Evolutionary conservation across 352 stramenopile genomes (phyloP), one percentile per base, ranked within the genome.

Genomic region (Blastocystis sp.): DNA sequence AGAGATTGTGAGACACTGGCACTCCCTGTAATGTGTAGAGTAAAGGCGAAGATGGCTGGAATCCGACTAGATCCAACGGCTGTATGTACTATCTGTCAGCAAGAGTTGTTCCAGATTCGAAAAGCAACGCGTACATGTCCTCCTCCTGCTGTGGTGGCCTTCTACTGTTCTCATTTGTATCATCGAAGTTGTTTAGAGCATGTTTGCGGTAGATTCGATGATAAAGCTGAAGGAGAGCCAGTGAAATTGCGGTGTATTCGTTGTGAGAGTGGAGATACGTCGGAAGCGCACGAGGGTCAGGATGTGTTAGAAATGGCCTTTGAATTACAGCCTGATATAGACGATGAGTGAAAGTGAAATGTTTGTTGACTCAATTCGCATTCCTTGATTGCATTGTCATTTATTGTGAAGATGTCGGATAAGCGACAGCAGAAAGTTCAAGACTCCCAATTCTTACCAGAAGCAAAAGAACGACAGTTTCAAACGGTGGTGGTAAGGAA

Each of bases 191-290:
- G 69, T 63, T 35, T 80, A 52, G 69, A 80, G 42, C 69, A 80
- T 35, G 69, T 80, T 39, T 80, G 69, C 27, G 69, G 39, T n/a
- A 24, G 69, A 27, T 56, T 80, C 14, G 69, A 80, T 35, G 56
- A 59, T 21, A 46, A 59, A 52, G 59, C 56, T 27, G 69, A 80
- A 37, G 69, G 69, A 3, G 69, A 80, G n/a, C 43, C 12, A 24
- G 69, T 80, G 24, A 52, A 80, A 19, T n/a, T 80, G 51, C 69
- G 69, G 5, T 80, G 69, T 58, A 80, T 80, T 63, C 69, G 69
- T n/a, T 80, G 69, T 37, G 69, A 80, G 69, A 80, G 69, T 35
- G 69, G 69, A 24, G 69, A 80, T 12, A 35, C 69, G 3, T 46
- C 59, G 11, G 69, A 80, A 16, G 32, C 21, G 21, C n/a, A 56